Conservation (phyloP, 257 asterid genomes). For the Primulina eburnea region DNA sequence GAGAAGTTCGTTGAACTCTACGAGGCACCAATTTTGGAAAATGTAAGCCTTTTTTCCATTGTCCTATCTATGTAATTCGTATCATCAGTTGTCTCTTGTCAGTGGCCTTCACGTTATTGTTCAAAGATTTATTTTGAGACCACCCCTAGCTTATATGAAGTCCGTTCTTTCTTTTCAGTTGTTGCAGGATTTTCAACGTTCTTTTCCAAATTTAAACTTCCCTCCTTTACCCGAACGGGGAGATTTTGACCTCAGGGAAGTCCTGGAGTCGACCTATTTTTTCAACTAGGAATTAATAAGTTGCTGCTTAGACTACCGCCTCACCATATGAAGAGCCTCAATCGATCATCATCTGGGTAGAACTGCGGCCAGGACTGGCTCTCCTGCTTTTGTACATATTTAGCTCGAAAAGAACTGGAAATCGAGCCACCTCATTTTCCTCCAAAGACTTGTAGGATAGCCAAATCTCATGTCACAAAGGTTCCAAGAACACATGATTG, state of each 20-base stretch:
- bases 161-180: constrained; percentile 40
- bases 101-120: not conserved
- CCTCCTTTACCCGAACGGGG: constrained; percentile 92
- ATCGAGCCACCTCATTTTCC: not conserved
- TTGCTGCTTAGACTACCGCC: not conserved
- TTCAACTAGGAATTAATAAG: constrained; percentile 60
- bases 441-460: not conserved
- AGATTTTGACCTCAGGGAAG: constrained; percentile 85
- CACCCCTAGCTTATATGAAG: not conserved
- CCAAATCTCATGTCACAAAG: not conserved
- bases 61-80: no score
- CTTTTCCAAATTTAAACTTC: constrained; percentile 64
- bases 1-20: constrained; percentile 95
- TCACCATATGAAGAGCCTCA: not conserved
- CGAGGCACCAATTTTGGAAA: constrained; percentile 78
- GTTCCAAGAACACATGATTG: not conserved
- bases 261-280: constrained; percentile 72
- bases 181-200: constrained; percentile 58
- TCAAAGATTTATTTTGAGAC: not conserved
- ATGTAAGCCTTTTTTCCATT: constrained; percentile 45
- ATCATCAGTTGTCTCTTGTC: not conserved
- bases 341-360: not conserved
- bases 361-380: not conserved
- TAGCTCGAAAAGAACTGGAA: not conserved
- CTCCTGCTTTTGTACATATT: not conserved